Percentiles rank a stretch among this genome's conserved stretches.
Evolutionary conservation across 306 rosid species (phyloP).

Genomic region (Prinsepia uniflora): DNA sequence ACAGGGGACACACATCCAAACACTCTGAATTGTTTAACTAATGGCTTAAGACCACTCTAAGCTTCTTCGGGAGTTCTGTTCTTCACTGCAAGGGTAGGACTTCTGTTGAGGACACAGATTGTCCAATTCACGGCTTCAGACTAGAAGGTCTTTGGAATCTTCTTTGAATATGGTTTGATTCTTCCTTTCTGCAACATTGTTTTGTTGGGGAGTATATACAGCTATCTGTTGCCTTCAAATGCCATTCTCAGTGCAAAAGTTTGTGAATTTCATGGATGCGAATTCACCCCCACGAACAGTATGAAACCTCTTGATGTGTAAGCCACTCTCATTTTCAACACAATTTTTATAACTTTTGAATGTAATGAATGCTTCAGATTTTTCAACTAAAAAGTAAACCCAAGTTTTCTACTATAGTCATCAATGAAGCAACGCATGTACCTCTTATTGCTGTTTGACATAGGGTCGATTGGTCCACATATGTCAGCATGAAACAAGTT

Average conservation of each 20-base stretch:
- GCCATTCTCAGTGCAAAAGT: not conserved
- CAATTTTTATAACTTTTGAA: too few relatives aligned
- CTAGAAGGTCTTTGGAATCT: not conserved
- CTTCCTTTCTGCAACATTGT: not conserved
- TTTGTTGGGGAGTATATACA: not conserved
- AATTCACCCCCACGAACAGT: not conserved
- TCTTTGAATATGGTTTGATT: not conserved
- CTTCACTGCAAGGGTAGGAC: not conserved
- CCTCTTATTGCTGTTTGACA: not conserved
- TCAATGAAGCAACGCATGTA: not conserved
- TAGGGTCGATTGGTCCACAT: too few relatives aligned
- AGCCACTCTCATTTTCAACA: not conserved
- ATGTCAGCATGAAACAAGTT: not conserved
- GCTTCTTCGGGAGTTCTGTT: not conserved
- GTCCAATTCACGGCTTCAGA: not conserved
- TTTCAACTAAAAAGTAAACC: too few relatives aligned
- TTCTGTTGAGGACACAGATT: not conserved
- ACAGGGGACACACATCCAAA: not conserved
- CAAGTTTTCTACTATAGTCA: not conserved
- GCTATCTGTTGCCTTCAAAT: not conserved
- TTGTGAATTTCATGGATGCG: not conserved
- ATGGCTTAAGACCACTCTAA: slow-evolving; percentile 2
- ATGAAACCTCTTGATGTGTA: not conserved
- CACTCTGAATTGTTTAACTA: not conserved
- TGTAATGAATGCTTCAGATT: not conserved